These are phyloP conservation scores for Ophiocordyceps sinensis DNA, from an alignment of 2,329 filamentous ascomycete species.

Conservation along the genomic window DNA sequence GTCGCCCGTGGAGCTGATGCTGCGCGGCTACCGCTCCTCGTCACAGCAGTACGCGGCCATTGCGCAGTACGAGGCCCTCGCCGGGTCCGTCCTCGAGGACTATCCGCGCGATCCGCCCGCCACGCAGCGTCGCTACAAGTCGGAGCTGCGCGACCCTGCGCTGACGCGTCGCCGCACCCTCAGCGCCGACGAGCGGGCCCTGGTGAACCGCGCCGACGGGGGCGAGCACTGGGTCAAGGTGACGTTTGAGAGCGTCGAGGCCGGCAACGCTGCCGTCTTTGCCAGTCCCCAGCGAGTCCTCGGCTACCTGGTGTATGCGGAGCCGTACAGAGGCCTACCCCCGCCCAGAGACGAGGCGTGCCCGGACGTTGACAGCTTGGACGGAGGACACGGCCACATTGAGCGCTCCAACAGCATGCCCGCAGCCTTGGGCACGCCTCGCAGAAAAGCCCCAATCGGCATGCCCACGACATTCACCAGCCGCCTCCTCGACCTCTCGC, in stretches of 20 bases:
- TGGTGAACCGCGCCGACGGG: slow-evolving; percentile 69
- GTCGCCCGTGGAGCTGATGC: slow-evolving; percentile 57
- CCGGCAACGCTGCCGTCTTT: slow-evolving; percentile 54
- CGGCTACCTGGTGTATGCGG: slow-evolving; percentile 56
- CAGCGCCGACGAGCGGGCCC: slow-evolving; percentile 56
- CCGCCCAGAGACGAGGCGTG: slow-evolving; percentile 51
- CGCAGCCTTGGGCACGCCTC: slow-evolving; percentile 11
- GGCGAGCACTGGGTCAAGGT: slow-evolving; percentile 88
- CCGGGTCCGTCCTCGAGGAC: slow-evolving; percentile 80
- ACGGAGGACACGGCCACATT: slow-evolving; percentile 4
- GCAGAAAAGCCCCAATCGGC: slow-evolving; percentile 13
- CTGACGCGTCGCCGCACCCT: slow-evolving; percentile 51
- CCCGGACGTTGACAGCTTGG: slow-evolving; percentile 31
- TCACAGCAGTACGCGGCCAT: slow-evolving; percentile 73
- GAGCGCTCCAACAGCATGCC: slow-evolving; percentile 22
- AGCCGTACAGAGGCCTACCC: slow-evolving; percentile 51
- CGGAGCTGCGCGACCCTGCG: slow-evolving; percentile 58
- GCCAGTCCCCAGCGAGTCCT: slow-evolving; percentile 59
- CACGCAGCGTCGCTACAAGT: slow-evolving; percentile 55
- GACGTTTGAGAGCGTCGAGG: slow-evolving; percentile 61
- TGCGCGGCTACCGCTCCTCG: slow-evolving; percentile 61
- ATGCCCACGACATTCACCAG: slow-evolving; percentile 22
- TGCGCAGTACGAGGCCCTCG: slow-evolving; percentile 75
- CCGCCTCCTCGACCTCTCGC: slow-evolving; percentile 24
- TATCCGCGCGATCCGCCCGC: slow-evolving; percentile 76